phyloP scores from a whole-genome alignment of 495 filamentous ascomycete species.

The Daldinia childiae region DNA sequence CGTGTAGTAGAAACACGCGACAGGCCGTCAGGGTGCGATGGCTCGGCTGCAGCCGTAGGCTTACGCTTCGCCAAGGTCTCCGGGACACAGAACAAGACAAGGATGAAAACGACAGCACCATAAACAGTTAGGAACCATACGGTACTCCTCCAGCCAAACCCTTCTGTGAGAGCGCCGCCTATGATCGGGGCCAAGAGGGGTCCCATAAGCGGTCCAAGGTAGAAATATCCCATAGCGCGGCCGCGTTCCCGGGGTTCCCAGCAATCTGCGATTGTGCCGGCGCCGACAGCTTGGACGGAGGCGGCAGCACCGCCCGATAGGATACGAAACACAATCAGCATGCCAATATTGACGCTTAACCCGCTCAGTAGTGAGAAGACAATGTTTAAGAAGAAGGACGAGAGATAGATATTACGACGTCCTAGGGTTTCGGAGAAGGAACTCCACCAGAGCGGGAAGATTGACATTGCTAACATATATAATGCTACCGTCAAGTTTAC shows the following conservation, averaged over 20 bases:
- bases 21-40: slow-evolving; percentile 40
- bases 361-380: slow-evolving; percentile 79
- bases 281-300: slow-evolving; percentile 90
- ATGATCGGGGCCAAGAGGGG: slow-evolving; percentile 88
- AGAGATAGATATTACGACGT: slow-evolving; percentile 84
- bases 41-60: background rate
- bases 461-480: slow-evolving; percentile 90
- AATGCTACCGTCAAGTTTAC: slow-evolving; percentile 85
- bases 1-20: slow-evolving; percentile 70
- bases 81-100: slow-evolving; percentile 74
- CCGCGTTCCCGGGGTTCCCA: slow-evolving; percentile 87
- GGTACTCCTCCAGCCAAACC: slow-evolving; percentile 83
- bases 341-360: slow-evolving; percentile 76
- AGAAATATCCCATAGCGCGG: slow-evolving; percentile 91
- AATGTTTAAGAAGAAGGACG: slow-evolving; percentile 82
- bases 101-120: slow-evolving; percentile 69
- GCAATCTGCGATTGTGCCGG: slow-evolving; percentile 91
- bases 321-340: slow-evolving; percentile 88
- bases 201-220: slow-evolving; percentile 86
- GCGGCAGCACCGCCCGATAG: slow-evolving; percentile 85
- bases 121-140: slow-evolving; percentile 88
- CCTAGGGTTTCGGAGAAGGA: slow-evolving; percentile 86
- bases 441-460: slow-evolving; percentile 96
- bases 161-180: slow-evolving; percentile 77
- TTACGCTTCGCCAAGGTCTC: slow-evolving; percentile 66